These are phyloP conservation scores for Claviceps africana DNA, from an alignment of 2,329 filamentous ascomycete genomes.

Conservation along the genomic window DNA sequence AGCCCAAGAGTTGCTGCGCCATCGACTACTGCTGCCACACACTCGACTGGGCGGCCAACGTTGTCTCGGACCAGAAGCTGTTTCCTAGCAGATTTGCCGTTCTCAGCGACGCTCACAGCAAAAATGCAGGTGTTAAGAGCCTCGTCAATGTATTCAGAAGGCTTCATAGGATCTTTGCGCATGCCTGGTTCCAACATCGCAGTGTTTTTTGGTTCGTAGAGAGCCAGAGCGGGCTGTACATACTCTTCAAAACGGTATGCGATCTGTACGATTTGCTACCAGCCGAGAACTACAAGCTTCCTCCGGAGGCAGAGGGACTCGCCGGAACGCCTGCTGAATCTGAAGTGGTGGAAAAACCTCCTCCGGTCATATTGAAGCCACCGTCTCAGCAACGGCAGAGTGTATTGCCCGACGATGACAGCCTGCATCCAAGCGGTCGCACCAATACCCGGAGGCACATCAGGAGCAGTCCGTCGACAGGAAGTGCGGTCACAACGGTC, in stretches of 20 bases:
- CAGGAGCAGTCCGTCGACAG: constrained; percentile 65
- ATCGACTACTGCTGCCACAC: constrained; percentile 99
- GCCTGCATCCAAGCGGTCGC: constrained; percentile 37
- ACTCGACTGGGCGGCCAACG: constrained; percentile 91
- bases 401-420: constrained; percentile 29
- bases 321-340: constrained; percentile 34
- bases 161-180: constrained; percentile 91
- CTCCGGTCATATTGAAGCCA: constrained; percentile 24
- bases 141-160: constrained; percentile 90
- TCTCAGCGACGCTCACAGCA: constrained; percentile 41
- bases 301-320: constrained; percentile 78
- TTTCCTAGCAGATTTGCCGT: constrained; percentile 73
- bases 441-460: constrained; percentile 73
- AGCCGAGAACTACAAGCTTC: constrained; percentile 90
- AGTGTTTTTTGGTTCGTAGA: constrained; percentile 93
- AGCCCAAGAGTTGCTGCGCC: constrained; percentile 90
- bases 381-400: constrained; percentile 16
- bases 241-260: constrained; percentile 95
- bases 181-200: constrained; percentile 96
- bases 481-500: constrained; percentile 67
- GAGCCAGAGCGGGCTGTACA: constrained; percentile 77
- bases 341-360: constrained; percentile 26
- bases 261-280: constrained; percentile 82
- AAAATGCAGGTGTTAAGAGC: constrained; percentile 58
- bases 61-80: constrained; percentile 85